Conservation (phyloP, 1,139 yeast genomes). For the Candida albicans region DNA sequence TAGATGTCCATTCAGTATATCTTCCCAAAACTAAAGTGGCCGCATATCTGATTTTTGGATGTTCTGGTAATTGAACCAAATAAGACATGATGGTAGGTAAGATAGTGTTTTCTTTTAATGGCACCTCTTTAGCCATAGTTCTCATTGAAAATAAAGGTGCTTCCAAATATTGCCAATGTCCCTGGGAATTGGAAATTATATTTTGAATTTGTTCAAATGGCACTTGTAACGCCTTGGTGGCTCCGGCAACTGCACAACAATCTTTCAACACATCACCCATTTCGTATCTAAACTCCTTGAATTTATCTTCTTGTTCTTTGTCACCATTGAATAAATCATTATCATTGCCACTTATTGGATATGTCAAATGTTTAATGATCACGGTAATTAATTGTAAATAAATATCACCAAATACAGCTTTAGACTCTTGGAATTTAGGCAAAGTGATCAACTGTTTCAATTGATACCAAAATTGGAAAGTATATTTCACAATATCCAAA, state of each 20-base stretch:
- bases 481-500: constrained; percentile 83
- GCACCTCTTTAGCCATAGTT: constrained; percentile 92
- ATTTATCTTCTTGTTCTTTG: constrained; percentile 86
- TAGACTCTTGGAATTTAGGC: constrained; percentile 63
- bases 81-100: constrained; percentile 78
- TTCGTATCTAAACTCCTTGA: constrained; percentile 89
- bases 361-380: constrained; percentile 70
- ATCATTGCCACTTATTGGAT: constrained; percentile 57
- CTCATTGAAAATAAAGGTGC: constrained; percentile 89
- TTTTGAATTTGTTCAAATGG: constrained; percentile 57
- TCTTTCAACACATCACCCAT: constrained; percentile 97
- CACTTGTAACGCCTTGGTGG: constrained; percentile 61
- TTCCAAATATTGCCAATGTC: constrained; percentile 82
- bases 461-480: constrained; percentile 90
- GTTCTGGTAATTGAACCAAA: constrained; percentile 75
- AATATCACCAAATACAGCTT: constrained; percentile 54
- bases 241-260: constrained; percentile 88
- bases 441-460: constrained; percentile 70
- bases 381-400: constrained; percentile 66
- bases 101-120: constrained; percentile 61
- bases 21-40: constrained; percentile 91
- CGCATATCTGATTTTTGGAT: constrained; percentile 84
- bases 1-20: constrained; percentile 92
- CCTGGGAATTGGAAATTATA: constrained; percentile 32
- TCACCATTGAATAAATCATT: constrained; percentile 55